Percentiles rank a stretch among this genome's conserved stretches.
These are phyloP conservation scores for Colletotrichum australisinense DNA, from an alignment of 2,329 filamentous ascomycete species.

Conservation along the genomic window DNA sequence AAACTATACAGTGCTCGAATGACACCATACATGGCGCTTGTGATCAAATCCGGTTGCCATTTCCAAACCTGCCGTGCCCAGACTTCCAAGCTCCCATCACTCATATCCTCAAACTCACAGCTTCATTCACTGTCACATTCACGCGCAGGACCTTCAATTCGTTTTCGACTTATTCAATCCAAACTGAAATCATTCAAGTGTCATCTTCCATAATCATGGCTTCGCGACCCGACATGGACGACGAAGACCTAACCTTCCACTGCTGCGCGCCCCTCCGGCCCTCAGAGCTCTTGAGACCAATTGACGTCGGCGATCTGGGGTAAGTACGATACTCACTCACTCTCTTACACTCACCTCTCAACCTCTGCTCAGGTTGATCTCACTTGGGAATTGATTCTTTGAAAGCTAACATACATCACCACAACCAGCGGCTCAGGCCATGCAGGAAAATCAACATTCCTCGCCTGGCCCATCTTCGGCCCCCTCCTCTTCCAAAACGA, in stretches of 20 bases:
- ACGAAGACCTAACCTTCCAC: slow-evolving; percentile 48
- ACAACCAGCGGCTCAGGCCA: slow-evolving; percentile 36
- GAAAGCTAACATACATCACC: background rate
- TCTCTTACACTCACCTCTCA: background rate
- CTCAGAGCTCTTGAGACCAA: slow-evolving; percentile 51
- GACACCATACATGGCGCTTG: slow-evolving; percentile 15
- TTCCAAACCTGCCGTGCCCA: background rate
- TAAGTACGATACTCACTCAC: slow-evolving; percentile 37
- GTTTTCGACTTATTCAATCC: too few relatives aligned
- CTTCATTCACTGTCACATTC: too few relatives aligned
- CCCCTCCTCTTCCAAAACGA: slow-evolving; percentile 80
- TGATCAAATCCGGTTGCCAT: slow-evolving; percentile 4
- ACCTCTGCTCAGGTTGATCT: background rate
- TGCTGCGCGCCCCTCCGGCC: slow-evolving; percentile 53
- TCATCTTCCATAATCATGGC: background rate
- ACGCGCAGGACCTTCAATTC: too few relatives aligned
- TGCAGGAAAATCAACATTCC: slow-evolving; percentile 59
- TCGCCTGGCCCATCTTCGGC: slow-evolving; percentile 71
- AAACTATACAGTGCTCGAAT: background rate
- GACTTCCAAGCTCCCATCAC: background rate
- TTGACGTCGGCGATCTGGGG: slow-evolving; percentile 57
- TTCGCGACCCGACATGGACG: slow-evolving; percentile 40
- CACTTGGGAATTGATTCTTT: background rate
- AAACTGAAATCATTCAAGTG: too few relatives aligned
- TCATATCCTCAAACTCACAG: too few relatives aligned